Base-by-base conservation (phyloP, 2,329 filamentous ascomycete genomes). In the Calonectria pteridis region DNA sequence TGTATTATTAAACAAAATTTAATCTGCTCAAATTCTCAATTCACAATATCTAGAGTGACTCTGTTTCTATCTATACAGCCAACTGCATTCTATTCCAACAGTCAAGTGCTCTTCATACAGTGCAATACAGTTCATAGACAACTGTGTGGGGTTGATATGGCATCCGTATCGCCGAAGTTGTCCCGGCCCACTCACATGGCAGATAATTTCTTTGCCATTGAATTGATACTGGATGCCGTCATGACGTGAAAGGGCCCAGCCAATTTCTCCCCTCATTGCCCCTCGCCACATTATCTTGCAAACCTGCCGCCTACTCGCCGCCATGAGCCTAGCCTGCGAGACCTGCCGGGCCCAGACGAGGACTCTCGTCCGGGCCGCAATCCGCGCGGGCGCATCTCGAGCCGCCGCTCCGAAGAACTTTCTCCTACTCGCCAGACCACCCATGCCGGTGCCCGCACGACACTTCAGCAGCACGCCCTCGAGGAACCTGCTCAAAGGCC, bases 341-440 rank as follows among this genome's bases (percentile, higher is more conserved):
- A 86, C 83, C 81, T 90, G 88, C 81, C 84, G 84, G 75, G 80
- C 84, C 51, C 86, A 88, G 81, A 83, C 88, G 74, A 82, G 84
- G 73, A 82, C 82, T 59, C 76, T 88, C 53, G 79, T 86, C 71
- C 84, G 84, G 73, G 75, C 80, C 65, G 80, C 83, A 70, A 76
- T 81, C 70, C 82, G 83, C 69, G 78, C 80, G 28, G 77, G 79
- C 69, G 75, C 81, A 74, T 75, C 81, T 70, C 74, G 76, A 74
- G 73, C 77, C 67, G 73, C 82, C 66, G 74, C 78, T 43, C 77
- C 78, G 55, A 80, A 73, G 58, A 69, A 53, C 73, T 78, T 80
- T 67, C 55, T 76, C 65, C 73, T 51, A 35, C 74, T 69, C n/a
- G 73, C 73, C 35, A 74, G 67, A 40, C 23, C 67, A 23, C 75